These are phyloP conservation scores for Avena eriantha DNA, from an alignment of 176 grass and related monocot genomes.

Conservation along the genomic window DNA sequence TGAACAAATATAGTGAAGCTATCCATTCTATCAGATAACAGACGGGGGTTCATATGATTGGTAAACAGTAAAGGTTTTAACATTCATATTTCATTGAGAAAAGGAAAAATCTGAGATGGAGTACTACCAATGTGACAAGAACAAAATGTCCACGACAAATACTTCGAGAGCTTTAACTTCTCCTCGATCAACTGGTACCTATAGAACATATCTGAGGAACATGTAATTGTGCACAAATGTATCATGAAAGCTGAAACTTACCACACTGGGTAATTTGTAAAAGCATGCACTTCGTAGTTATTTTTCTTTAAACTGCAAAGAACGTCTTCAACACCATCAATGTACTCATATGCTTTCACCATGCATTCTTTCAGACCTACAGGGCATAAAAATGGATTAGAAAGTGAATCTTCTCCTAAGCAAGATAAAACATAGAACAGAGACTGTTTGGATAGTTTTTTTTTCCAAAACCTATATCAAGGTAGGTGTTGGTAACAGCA, in stretches of 20 bases:
- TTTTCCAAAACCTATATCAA: background rate
- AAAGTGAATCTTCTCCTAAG: background rate
- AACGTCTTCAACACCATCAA: slow-evolving; percentile 87
- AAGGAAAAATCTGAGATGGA: slow-evolving; percentile 25
- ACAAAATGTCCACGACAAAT: slow-evolving; percentile 98
- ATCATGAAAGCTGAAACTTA: slow-evolving; percentile 53
- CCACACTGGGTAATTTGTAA: slow-evolving; percentile 98
- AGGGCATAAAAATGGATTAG: slow-evolving; percentile 21
- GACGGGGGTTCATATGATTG: background rate
- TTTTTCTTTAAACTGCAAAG: slow-evolving; percentile 77
- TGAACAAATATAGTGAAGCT: background rate
- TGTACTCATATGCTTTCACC: slow-evolving; percentile 79
- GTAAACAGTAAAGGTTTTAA: background rate
- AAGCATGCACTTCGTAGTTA: slow-evolving; percentile 96
- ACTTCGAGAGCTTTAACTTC: slow-evolving; percentile 91
- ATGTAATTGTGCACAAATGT: slow-evolving; percentile 9
- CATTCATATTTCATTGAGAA: slow-evolving; percentile 7
- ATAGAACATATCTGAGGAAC: slow-evolving; percentile 60
- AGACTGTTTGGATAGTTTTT: background rate
- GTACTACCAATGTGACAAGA: slow-evolving; percentile 78
- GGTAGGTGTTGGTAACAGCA: slow-evolving; percentile 5
- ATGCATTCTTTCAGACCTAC: slow-evolving; percentile 95
- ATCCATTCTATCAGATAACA: background rate
- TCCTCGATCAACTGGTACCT: slow-evolving; percentile 96
- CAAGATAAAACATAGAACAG: background rate